These are phyloP conservation scores for Saccharomycopsis sp. DNA, from an alignment of 805 yeast genomes.

Conservation along the genomic window DNA sequence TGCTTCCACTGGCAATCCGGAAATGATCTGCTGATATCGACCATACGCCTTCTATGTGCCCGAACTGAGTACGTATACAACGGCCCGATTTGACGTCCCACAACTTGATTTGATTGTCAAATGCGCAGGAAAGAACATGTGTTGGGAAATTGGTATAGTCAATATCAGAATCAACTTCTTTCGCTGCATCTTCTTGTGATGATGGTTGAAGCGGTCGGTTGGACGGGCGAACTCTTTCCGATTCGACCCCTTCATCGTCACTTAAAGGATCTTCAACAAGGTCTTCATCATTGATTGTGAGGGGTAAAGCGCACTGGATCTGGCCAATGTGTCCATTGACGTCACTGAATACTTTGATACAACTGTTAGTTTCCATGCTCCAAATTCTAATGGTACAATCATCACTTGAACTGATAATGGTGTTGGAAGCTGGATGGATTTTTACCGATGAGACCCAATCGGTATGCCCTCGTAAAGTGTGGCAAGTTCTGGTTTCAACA, in stretches of 20 bases:
- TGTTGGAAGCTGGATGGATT: slow-evolving; percentile 68
- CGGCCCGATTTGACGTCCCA: slow-evolving; percentile 86
- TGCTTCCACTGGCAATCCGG: slow-evolving; percentile 90
- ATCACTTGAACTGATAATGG: slow-evolving; percentile 81
- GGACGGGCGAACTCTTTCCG: not conserved
- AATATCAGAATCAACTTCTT: not conserved
- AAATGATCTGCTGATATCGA: slow-evolving; percentile 93
- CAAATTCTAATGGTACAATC: slow-evolving; percentile 92
- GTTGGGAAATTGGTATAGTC: slow-evolving; percentile 42
- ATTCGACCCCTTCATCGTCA: slow-evolving; percentile 20
- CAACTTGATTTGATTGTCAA: slow-evolving; percentile 86
- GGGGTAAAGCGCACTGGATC: slow-evolving; percentile 85
- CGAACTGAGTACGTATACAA: slow-evolving; percentile 90
- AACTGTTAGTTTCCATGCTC: slow-evolving; percentile 76
- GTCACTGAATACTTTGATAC: slow-evolving; percentile 67
- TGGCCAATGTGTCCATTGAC: slow-evolving; percentile 91
- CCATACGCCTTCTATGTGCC: slow-evolving; percentile 98
- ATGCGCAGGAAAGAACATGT: slow-evolving; percentile 75
- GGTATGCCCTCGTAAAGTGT: slow-evolving; percentile 85
- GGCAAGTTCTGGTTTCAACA: slow-evolving; percentile 85
- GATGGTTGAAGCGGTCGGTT: not conserved
- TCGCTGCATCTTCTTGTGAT: slow-evolving; percentile 1
- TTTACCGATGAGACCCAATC: slow-evolving; percentile 90
- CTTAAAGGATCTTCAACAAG: slow-evolving; percentile 25
- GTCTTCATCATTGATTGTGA: slow-evolving; percentile 53